Evolutionary conservation across 1,139 yeast species (phyloP), one percentile per base, ranked within the genome.

Genomic region (Candida sp.): DNA sequence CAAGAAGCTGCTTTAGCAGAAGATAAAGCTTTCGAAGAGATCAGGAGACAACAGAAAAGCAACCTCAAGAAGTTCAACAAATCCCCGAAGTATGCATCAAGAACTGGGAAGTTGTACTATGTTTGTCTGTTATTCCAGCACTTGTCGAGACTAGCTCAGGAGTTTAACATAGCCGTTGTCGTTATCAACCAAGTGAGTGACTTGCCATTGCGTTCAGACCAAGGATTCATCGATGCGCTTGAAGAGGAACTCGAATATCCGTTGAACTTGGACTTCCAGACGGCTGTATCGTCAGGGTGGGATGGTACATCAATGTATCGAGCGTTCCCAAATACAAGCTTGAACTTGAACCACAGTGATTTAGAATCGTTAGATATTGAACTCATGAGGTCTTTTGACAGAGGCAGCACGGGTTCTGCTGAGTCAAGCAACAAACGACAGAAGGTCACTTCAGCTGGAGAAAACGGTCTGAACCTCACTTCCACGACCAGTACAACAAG

Each of bases 151-250:
- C 59, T 90, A 35, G 86, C 94, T 0, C 61, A 62, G 27, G 65
- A 73, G 27, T 67, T 73, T 61, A 67, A 78, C 26, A 63, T 90
- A 7, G 90, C 96, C 0, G 67, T 93, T 0, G 84, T 91, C 0
- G 78, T 89, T 2, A 83, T 93, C 0, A 93, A 93, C 61, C 98
- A 93, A 67, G 92, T 93, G 0, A 80, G 90, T 46, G 94, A 89
- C 58, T 77, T 76, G 54, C 46, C 54, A 5, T 37, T 41, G 6
- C 58, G 59, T 40, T 58, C 52, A 50, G 46, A 7, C 58, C 23
- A 57, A 57, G 11, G 68, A 62, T 27, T 17, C 11, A 65, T 60
- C 32, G 68, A 65, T 23, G 39, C 43, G 7, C 34, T 33, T 39
- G 54, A 49, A 7, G 54, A 50, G 8, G 55, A 56, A 37, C 31